phyloP scores from a whole-genome alignment of 371 early-diverging fungal species.

The Dentiscutata heterogama region DNA sequence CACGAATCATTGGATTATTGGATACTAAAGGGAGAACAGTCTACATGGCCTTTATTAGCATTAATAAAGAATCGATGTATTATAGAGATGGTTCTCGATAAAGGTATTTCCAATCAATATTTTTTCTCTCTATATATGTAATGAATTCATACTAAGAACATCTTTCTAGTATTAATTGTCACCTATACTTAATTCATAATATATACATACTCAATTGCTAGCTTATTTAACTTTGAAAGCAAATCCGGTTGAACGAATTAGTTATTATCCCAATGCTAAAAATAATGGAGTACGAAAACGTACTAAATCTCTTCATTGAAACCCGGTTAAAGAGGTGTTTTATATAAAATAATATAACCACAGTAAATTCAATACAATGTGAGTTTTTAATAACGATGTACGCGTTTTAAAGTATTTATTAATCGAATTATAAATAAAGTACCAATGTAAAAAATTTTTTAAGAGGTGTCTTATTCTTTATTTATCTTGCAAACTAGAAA shows the following conservation, averaged over 20 bases:
- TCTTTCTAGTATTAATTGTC: no score
- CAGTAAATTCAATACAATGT: background rate
- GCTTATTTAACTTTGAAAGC: conserved; percentile 27
- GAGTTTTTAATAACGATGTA: background rate
- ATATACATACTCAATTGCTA: background rate
- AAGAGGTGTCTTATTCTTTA: no score
- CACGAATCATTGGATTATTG: conserved; percentile 76
- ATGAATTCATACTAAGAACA: background rate
- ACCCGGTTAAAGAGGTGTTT: background rate
- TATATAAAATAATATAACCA: no score
- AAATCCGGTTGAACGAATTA: conserved; percentile 1
- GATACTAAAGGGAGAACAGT: conserved; percentile 84
- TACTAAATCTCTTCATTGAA: conserved; percentile 39
- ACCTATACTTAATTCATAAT: background rate
- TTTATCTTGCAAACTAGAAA: no score
- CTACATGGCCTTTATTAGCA: conserved; percentile 85
- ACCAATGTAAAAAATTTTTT: no score
- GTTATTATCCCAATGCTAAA: background rate
- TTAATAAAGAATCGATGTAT: conserved; percentile 78
- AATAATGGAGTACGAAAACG: conserved; percentile 26
- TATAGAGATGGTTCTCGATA: conserved; percentile 82
- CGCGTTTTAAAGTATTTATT: background rate
- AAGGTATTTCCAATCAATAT: conserved; percentile 44
- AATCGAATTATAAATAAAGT: no score
- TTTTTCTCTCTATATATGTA: background rate